Evolutionary conservation across 768 basidiomycete genomes (phyloP).

Genomic region (Boletus pseudo-olivaceus): DNA sequence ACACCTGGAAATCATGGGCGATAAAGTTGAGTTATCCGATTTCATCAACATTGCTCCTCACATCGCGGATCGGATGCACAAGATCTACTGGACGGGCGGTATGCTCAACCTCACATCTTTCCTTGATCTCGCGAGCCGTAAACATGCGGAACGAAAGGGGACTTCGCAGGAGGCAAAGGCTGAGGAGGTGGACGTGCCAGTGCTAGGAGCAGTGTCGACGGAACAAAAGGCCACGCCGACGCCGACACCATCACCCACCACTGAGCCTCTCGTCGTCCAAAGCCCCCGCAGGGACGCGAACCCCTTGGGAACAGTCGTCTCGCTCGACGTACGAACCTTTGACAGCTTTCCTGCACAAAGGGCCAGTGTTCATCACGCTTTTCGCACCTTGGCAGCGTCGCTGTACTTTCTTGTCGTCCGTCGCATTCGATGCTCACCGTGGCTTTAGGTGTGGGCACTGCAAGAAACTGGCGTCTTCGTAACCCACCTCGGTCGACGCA

Average conservation of each 20-base stretch:
- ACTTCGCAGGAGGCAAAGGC: background rate
- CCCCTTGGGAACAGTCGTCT: conserved; percentile 24
- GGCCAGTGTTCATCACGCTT: conserved; percentile 69
- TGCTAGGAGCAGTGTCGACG: background rate
- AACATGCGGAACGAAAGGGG: conserved; percentile 33
- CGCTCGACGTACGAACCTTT: conserved; percentile 35
- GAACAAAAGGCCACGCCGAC: conserved; percentile 1
- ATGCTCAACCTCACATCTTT: conserved; percentile 41
- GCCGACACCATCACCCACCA: conserved; percentile 1
- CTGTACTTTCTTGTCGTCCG: background rate
- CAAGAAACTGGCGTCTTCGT: conserved; percentile 85
- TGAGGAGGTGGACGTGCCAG: background rate
- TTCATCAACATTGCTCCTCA: conserved; percentile 42
- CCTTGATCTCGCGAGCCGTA: conserved; percentile 29
- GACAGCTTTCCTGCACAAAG: conserved; percentile 38
- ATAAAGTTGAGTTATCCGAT: conserved; percentile 39
- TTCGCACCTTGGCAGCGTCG: conserved; percentile 78
- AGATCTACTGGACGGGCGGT: conserved; percentile 39
- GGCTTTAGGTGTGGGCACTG: conserved; percentile 82
- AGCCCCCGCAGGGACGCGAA: conserved; percentile 13
- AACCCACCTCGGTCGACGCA: conserved; percentile 65
- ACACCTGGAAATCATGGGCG: conserved; percentile 33
- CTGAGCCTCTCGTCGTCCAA: conserved; percentile 15
- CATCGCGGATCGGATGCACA: conserved; percentile 41
- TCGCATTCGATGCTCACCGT: background rate